phyloP scores from a whole-genome alignment of 2,329 filamentous ascomycete species.

The Myriosclerotinia curreyana region DNA sequence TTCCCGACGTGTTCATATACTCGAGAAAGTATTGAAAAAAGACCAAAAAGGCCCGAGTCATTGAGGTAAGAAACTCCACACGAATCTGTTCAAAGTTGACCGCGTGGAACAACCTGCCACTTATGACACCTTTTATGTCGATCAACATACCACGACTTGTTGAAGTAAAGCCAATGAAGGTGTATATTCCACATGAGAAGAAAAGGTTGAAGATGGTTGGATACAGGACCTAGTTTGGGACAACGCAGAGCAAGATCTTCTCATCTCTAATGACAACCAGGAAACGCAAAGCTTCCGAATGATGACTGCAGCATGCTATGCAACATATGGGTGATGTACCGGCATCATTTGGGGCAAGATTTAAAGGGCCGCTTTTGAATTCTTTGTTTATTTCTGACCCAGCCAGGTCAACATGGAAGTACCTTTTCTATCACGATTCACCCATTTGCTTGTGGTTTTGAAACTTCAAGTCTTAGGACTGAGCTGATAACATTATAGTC shows the following conservation, averaged over 20 bases:
- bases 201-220: background rate
- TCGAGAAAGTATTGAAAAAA: background rate
- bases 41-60: slow-evolving; percentile 3
- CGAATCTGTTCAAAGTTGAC: background rate
- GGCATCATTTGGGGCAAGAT: slow-evolving; percentile 10
- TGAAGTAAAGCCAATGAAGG: background rate
- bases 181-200: slow-evolving; percentile 1
- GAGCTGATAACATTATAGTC: no score
- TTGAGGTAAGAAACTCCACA: background rate
- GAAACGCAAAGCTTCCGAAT: slow-evolving; percentile 15
- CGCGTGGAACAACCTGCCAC: background rate
- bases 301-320: slow-evolving; percentile 10
- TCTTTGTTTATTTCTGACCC: background rate
- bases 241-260: background rate
- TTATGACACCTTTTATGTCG: background rate
- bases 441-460: background rate
- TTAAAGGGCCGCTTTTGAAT: slow-evolving; percentile 6
- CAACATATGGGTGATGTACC: background rate
- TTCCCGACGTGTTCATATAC: background rate
- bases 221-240: background rate
- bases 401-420: background rate
- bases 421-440: background rate
- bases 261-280: slow-evolving; percentile 16
- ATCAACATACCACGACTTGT: slow-evolving; percentile 3
- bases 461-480: background rate